Base-by-base conservation (phyloP, 2,329 filamentous ascomycete species). In the Magnaporthiopsis poae region DNA sequence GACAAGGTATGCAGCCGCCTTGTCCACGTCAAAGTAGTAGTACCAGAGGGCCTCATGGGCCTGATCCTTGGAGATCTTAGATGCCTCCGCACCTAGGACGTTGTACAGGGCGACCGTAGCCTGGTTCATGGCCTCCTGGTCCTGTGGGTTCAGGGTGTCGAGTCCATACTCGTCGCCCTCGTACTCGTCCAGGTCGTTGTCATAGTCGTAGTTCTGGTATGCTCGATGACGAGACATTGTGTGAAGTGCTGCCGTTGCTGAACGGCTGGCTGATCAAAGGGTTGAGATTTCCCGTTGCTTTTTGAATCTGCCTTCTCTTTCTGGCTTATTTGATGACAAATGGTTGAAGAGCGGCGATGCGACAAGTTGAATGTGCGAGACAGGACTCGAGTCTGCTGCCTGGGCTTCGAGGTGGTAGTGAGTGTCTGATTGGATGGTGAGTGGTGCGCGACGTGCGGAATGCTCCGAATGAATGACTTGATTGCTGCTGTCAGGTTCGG, bases 31-130 rank as follows among this genome's bases (percentile, higher is more conserved):
- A 75, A 93, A 98, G 76, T 94, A 98, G 77, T 97, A 97, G 77
- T 99, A 87, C 92, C 92, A 98, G 21, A 99, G 78, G 0, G 93
- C 86, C 68, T 98, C 94, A 75, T 96, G 87, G 69, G 97, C 94
- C 74, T 96, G 89, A 56, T 73, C 76, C 62, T 76, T 78, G 52
- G 82, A 84, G 71, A 88, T 82, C 68, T 85, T 86, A 69, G 78
- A 78, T 39, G 82, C 80, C 68, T 85, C 81, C 12, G 79, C 76
- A 8, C 87, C 89, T n/a, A 96, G 80, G 11, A 84, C 82, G 68
- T 81, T 81, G 67, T 86, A 83, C 52, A 96, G 89, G 69, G 88
- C 82, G 59, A 82, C 80, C 0, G 88, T 91, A 64, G 88, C 89
- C 59, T 84, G 77, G 59, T 83, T 82, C 84, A 96, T 84, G 15